phyloP scores from a whole-genome alignment of 176 grass and related monocot genomes.

The Oryza coarctata region DNA sequence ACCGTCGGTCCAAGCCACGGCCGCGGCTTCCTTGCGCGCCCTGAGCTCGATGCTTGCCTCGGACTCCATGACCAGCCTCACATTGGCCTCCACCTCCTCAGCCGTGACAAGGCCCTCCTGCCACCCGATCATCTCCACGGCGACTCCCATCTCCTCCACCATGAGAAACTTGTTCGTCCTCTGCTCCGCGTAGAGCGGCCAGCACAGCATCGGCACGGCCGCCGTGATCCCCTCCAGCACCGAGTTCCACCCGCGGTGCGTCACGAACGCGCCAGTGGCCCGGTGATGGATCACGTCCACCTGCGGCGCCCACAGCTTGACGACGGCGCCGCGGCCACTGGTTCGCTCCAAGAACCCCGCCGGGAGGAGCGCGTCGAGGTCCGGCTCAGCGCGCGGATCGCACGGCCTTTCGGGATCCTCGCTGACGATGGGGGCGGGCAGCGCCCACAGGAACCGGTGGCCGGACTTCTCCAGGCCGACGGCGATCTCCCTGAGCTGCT shows the following conservation, averaged over 20 bases:
- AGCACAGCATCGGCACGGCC: slow-evolving; percentile 44
- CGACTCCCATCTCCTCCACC: slow-evolving; percentile 37
- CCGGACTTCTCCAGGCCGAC: slow-evolving; percentile 40
- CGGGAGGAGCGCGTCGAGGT: slow-evolving; percentile 20
- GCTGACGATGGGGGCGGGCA: background rate
- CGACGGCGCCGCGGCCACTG: background rate
- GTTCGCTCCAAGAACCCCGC: slow-evolving; percentile 38
- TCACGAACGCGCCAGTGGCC: slow-evolving; percentile 39
- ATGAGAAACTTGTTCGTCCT: slow-evolving; percentile 44
- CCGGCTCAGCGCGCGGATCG: background rate
- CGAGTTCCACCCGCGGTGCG: slow-evolving; percentile 54
- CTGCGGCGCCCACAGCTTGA: slow-evolving; percentile 53
- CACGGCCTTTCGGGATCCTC: background rate
- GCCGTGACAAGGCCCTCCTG: background rate
- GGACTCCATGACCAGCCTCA: slow-evolving; percentile 15
- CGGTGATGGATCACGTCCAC: slow-evolving; percentile 35
- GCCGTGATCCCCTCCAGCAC: slow-evolving; percentile 28
- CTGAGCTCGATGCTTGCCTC: background rate
- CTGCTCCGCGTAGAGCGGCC: slow-evolving; percentile 46
- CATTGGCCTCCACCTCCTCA: slow-evolving; percentile 20
- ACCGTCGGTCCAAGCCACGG: background rate
- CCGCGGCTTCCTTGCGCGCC: background rate
- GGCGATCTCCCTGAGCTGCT: slow-evolving; percentile 44
- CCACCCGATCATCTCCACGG: slow-evolving; percentile 26
- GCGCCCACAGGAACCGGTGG: slow-evolving; percentile 47